Evolutionary conservation across 192 early-diverging fungal species (phyloP).

Genomic region (Umbelopsis sp.): DNA sequence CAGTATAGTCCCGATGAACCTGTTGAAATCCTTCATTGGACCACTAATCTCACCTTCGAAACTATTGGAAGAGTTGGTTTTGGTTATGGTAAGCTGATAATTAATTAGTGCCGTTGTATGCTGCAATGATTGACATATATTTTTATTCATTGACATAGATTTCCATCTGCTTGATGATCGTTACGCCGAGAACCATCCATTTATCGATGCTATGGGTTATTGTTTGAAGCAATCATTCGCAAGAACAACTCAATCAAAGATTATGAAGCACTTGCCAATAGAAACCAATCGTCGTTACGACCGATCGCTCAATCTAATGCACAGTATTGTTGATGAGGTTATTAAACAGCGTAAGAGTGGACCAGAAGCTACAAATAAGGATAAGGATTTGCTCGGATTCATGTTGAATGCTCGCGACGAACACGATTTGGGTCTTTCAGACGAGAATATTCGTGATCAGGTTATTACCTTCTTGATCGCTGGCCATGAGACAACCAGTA

Average conservation of each 20-base stretch:
- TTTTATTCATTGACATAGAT: not conserved
- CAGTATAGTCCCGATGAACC: slow-evolving; percentile 31
- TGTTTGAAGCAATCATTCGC: slow-evolving; percentile 35
- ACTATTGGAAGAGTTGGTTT: slow-evolving; percentile 52
- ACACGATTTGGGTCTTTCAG: slow-evolving; percentile 34
- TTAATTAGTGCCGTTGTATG: not conserved
- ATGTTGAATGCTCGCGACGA: slow-evolving; percentile 56
- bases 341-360: slow-evolving; percentile 45
- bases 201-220: slow-evolving; percentile 40
- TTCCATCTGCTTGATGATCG: slow-evolving; percentile 40
- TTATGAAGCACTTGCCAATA: slow-evolving; percentile 48
- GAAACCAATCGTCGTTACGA: slow-evolving; percentile 44
- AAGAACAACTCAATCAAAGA: slow-evolving; percentile 33
- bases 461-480: slow-evolving; percentile 67
- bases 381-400: slow-evolving; percentile 54
- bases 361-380: slow-evolving; percentile 29
- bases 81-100: slow-evolving; percentile 33
- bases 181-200: slow-evolving; percentile 24
- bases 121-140: not conserved
- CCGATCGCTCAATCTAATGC: slow-evolving; percentile 43
- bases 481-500: slow-evolving; percentile 53
- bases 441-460: slow-evolving; percentile 61
- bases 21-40: slow-evolving; percentile 48
- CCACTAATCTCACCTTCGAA: slow-evolving; percentile 50
- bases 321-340: slow-evolving; percentile 48